Evolutionary conservation across 2,329 filamentous ascomycete species (phyloP).

Genomic region (Neonectria hederae): DNA sequence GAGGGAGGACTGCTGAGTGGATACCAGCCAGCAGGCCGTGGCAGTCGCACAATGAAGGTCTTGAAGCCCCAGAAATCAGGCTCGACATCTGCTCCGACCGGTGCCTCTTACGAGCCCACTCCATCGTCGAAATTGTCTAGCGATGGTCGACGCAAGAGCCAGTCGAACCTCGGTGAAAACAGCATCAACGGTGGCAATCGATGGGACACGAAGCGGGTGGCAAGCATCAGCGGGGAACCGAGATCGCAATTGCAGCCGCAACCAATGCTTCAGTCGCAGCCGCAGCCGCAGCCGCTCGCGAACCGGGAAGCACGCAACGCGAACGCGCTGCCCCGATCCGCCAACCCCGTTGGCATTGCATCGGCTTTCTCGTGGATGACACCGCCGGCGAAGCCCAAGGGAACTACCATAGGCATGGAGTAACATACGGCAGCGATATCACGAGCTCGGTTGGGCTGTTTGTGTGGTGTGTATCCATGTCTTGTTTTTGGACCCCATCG

Average conservation of each 20-base stretch:
- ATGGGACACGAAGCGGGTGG: constrained; percentile 65
- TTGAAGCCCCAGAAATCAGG: constrained; percentile 78
- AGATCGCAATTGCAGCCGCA: constrained; percentile 40
- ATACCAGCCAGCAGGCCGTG: constrained; percentile 73
- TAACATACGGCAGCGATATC: neutral
- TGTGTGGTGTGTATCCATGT: neutral
- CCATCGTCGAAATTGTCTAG: constrained; percentile 55
- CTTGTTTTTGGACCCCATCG: constrained; percentile 12
- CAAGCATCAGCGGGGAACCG: constrained; percentile 54
- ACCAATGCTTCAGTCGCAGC: constrained; percentile 40
- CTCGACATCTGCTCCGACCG: constrained; percentile 61
- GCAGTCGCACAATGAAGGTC: constrained; percentile 84
- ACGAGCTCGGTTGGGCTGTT: neutral
- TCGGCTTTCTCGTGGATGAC: constrained; percentile 96
- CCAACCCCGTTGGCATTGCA: constrained; percentile 90
- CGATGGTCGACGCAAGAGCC: constrained; percentile 66
- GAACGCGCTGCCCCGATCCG: constrained; percentile 61
- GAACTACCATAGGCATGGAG: constrained; percentile 46
- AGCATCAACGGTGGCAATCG: constrained; percentile 47
- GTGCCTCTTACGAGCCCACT: constrained; percentile 62
- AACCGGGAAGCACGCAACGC: constrained; percentile 50
- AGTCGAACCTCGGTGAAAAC: constrained; percentile 48
- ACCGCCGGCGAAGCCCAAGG: constrained; percentile 50
- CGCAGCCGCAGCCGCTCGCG: constrained; percentile 46
- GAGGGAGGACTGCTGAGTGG: constrained; percentile 67